Base-by-base conservation (phyloP, 495 filamentous ascomycete species). In the Hyphodiscus hymeniophilus region DNA sequence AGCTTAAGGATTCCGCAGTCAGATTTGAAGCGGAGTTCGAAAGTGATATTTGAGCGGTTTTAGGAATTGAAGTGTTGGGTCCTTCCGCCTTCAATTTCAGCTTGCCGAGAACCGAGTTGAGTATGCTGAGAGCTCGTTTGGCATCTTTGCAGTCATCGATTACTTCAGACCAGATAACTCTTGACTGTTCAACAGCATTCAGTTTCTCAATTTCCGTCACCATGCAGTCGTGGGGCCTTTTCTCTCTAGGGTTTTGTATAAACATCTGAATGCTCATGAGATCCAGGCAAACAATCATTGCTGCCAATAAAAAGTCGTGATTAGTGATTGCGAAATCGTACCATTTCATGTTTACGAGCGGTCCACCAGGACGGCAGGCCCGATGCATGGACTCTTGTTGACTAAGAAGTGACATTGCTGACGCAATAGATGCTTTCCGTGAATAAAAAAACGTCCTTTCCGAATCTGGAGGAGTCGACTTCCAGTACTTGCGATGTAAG, bases 391-490 rank as follows among this genome's bases (percentile, higher is more conserved):
- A 52, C 10, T 52, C 50, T 52, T 75, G 71, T 41, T 68, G 65
- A 1, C 59, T 54, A 0, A 94, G 71, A 35, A 89, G 68, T 38
- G 73, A 68, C 57, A 82, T 68, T 1, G 82, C 80, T 7, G 83
- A 81, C 30, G 78, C 75, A 13, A 90, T 71, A 56, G 84, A 87
- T 1, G 73, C 71, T 26, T 73, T 71, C 30, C 85, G 71, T 7
- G 85, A 89, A 59, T 85, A 83, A 6, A 72, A 70, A 51, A 81
- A 84, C 23, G 83, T 72, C 30, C 69, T 69, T 48, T 79, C 76
- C 63, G 11, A 71, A 65, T 8, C 70, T 68, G 49, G 76, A 70
- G 21, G 68, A 68, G 24, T 87, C 66, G 58, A 83, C 87, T 48
- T 77, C 55, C 55, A 57, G 38, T 46, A 53, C 24, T 53, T 76